These are phyloP conservation scores for Xenoacremonium recifei DNA, from an alignment of 2,329 filamentous ascomycete genomes.

Conservation along the genomic window DNA sequence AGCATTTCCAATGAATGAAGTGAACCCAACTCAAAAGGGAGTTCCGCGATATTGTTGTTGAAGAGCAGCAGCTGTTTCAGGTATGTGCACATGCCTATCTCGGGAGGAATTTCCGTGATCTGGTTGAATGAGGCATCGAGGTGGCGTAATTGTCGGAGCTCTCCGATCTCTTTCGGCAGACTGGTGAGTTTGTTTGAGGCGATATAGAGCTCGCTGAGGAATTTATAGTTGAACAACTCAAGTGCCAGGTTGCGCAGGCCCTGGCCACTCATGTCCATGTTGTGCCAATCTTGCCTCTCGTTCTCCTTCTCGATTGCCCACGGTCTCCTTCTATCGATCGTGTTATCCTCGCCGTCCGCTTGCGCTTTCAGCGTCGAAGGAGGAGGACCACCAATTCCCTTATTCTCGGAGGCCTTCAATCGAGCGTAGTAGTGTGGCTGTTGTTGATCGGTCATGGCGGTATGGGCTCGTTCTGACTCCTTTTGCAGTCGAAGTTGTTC, in stretches of 20 bases:
- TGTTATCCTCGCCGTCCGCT: constrained; percentile 51
- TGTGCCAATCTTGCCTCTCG: constrained; percentile 83
- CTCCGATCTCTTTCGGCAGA: constrained; percentile 79
- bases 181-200: constrained; percentile 85
- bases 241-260: constrained; percentile 79
- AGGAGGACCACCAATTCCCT: constrained; percentile 59
- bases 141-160: constrained; percentile 75
- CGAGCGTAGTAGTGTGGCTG: constrained; percentile 71
- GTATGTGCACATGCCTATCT: constrained; percentile 96
- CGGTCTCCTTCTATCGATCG: constrained; percentile 57
- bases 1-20: constrained; percentile 85
- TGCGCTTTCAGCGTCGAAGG: constrained; percentile 47
- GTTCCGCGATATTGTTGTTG: constrained; percentile 79
- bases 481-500: constrained; percentile 82
- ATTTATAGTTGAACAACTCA: constrained; percentile 81
- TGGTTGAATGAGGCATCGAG: constrained; percentile 90
- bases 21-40: constrained; percentile 86
- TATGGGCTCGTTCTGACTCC: constrained; percentile 70
- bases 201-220: constrained; percentile 88
- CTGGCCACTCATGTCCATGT: constrained; percentile 94
- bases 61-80: constrained; percentile 83
- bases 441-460: constrained; percentile 66
- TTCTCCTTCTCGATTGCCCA: constrained; percentile 65
- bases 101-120: constrained; percentile 75
- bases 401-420: constrained; percentile 67